Evolutionary conservation across 2,329 filamentous ascomycete species (phyloP).

Genomic region (Cladophialophora yegresii): DNA sequence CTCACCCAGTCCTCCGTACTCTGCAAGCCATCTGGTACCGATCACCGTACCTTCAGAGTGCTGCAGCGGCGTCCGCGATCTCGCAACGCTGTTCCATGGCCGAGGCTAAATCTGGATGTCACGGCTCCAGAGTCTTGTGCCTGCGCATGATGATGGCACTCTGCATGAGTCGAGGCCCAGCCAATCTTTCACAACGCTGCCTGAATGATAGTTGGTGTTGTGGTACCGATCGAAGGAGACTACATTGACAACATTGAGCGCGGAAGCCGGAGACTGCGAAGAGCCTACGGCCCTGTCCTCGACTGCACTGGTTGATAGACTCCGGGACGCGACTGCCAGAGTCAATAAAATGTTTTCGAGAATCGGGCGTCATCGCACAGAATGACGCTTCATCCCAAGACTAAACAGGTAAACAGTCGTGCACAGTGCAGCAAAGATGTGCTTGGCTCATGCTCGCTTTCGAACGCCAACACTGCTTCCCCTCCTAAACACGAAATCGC

Average conservation of each 20-base stretch:
- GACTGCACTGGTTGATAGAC: background rate
- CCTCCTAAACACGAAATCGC: slow-evolving; percentile 10
- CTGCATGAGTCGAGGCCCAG: background rate
- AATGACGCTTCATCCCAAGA: background rate
- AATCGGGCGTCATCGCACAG: background rate
- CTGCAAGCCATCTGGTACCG: background rate
- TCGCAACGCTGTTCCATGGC: background rate
- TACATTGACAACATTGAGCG: too few relatives aligned
- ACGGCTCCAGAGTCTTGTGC: background rate
- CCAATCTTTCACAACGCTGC: background rate
- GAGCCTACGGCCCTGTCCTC: background rate
- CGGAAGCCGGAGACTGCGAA: too few relatives aligned
- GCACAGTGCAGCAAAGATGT: background rate
- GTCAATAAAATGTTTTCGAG: background rate
- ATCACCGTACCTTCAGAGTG: background rate
- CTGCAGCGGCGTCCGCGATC: background rate
- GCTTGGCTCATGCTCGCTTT: background rate
- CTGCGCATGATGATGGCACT: slow-evolving; percentile 13
- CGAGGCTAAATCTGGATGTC: background rate
- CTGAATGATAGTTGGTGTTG: too few relatives aligned
- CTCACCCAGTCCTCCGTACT: background rate
- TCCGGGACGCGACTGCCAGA: background rate
- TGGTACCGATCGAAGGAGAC: too few relatives aligned
- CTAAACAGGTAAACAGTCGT: background rate
- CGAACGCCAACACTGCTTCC: slow-evolving; percentile 6